Conservation (phyloP, 208 protist genomes). For the Leishmania braziliensis region DNA sequence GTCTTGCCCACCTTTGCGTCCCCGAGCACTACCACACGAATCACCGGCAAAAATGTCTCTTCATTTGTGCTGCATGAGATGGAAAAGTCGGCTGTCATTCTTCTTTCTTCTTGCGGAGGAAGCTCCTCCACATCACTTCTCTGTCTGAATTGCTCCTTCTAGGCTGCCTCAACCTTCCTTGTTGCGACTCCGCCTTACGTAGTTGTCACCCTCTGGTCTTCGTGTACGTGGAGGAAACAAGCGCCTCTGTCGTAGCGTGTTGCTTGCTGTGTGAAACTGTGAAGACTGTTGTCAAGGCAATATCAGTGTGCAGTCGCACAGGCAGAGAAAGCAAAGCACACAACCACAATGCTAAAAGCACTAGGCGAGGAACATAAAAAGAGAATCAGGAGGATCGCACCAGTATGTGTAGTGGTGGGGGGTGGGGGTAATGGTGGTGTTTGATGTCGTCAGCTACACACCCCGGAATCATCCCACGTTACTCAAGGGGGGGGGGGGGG, state of each 20-base stretch:
- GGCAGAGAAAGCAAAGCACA: neutral
- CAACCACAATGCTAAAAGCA: neutral
- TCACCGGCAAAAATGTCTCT: slow-evolving; percentile 14
- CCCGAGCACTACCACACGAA: slow-evolving; percentile 51
- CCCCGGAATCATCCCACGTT: neutral
- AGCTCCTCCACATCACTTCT: neutral
- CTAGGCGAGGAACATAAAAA: neutral
- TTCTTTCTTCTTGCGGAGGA: neutral
- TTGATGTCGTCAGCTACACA: too few species aligned
- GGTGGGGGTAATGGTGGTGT: too few species aligned
- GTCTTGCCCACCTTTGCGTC: slow-evolving; percentile 57
- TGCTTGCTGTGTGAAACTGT: too few species aligned
- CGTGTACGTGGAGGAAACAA: neutral
- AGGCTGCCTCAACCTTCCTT: neutral
- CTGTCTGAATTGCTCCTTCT: neutral
- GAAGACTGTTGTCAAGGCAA: neutral
- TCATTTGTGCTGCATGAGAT: neutral
- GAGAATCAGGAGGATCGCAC: neutral
- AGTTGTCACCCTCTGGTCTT: neutral
- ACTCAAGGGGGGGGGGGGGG: neutral
- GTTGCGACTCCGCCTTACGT: neutral
- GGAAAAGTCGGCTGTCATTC: slow-evolving; percentile 8
- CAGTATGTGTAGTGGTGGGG: too few species aligned
- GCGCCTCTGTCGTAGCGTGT: too few species aligned
- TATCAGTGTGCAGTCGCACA: neutral